Evolutionary conservation across 1,139 yeast species (phyloP), one percentile per base, ranked within the genome.

Genomic region (Geotrichum fermentans): DNA sequence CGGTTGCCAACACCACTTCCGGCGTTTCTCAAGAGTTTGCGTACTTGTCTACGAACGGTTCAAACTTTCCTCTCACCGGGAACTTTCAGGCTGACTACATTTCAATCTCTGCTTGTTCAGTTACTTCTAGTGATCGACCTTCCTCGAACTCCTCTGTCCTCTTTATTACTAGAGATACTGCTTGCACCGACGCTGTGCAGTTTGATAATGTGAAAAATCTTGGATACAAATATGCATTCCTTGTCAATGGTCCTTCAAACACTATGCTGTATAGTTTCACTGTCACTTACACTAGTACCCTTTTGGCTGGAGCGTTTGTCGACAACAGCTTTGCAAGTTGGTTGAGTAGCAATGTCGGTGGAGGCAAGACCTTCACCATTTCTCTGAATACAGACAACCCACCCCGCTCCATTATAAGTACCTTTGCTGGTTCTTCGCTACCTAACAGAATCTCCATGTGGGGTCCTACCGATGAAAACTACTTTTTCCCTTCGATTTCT

Each of bases 401-500:
- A 17, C 52, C 50, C 14, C 6, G 30, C n/a, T 21, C 35, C 11
- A 17, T 42, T 30, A 18, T 26, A 10, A 43, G 42, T n/a, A 5
- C 26, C 3, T 26, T 40, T 20, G 28, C 24, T 10, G 51, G 51
- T 16, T 42, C 45, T 16, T 47, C 51, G 4, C 26, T 17, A 10
- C 44, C 50, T 11, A 43, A 51, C 26, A 43, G 45, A 33, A 51
- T 47, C 34, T 36, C 56, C 7, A 50, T 52, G 16, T 53, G 53
- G 52, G 61, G 61, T 29, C 61, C 60, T 20, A 56, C 59, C 21
- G 54, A 53, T 29, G 59, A 58, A 41, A 54, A 55, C 35, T 43
- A 45, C 40, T 53, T 58, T 44, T 55, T 49, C 41, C 61, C 61
- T 24, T 43, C 56, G 7, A 35, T 58, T 33, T 14, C 55, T 35